phyloP scores from a whole-genome alignment of 2,329 filamentous ascomycete species.

The Penicillium sp. region DNA sequence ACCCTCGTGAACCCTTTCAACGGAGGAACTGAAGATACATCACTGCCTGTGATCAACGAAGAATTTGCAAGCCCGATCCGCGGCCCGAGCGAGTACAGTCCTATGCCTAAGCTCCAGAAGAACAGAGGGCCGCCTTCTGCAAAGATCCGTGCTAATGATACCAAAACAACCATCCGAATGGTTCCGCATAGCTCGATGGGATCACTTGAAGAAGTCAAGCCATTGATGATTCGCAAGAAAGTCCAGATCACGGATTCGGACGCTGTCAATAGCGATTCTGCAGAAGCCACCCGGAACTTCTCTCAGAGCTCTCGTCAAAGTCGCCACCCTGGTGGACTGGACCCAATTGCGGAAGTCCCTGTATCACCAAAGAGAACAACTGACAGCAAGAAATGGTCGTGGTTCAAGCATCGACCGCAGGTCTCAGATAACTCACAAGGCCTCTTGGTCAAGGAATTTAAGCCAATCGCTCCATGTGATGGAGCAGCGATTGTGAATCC shows the following conservation, averaged over 20 bases:
- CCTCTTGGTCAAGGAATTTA: constrained; percentile 28
- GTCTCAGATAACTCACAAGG: constrained; percentile 28
- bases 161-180: constrained; percentile 58
- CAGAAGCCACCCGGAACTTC: constrained; percentile 11
- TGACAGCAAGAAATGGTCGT: constrained; percentile 51
- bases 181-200: constrained; percentile 57
- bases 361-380: constrained; percentile 36
- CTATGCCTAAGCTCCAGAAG: constrained; percentile 14
- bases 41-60: constrained; percentile 57
- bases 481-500: constrained; percentile 34
- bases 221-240: constrained; percentile 60
- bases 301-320: constrained; percentile 32
- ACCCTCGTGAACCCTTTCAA: constrained; percentile 25
- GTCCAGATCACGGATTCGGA: constrained; percentile 11
- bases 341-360: constrained; percentile 49
- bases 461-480: constrained; percentile 31
- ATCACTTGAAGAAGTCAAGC: constrained; percentile 51
- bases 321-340: constrained; percentile 40
- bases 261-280: background rate
- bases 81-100: constrained; percentile 14
- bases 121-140: constrained; percentile 11
- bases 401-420: constrained; percentile 47
- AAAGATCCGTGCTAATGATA: constrained; percentile 22
- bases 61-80: constrained; percentile 39
- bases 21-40: constrained; percentile 24